These are phyloP conservation scores for Ramaria sp. DNA, from an alignment of 768 basidiomycete species.

Conservation along the genomic window DNA sequence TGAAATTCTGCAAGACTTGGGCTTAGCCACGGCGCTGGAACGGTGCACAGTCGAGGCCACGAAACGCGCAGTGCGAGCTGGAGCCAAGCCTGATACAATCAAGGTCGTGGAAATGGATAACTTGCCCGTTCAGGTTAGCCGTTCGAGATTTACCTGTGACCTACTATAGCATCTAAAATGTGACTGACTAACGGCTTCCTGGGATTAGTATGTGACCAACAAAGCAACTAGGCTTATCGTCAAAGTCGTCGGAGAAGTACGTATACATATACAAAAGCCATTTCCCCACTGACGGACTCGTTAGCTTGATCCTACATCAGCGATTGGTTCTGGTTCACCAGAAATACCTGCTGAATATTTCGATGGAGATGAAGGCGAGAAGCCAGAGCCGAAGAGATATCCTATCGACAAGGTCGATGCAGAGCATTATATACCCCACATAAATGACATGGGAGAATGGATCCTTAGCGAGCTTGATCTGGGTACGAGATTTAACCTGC, in stretches of 20 bases:
- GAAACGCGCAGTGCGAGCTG: constrained; percentile 32
- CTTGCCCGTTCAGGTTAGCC: constrained; percentile 37
- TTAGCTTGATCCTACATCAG: constrained; percentile 10
- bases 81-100: constrained; percentile 32
- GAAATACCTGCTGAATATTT: neutral
- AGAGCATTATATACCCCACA: constrained; percentile 26
- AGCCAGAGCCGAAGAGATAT: neutral
- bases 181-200: neutral
- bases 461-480: constrained; percentile 34
- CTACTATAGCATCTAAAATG: neutral
- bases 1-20: constrained; percentile 21
- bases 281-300: constrained; percentile 9
- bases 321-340: neutral
- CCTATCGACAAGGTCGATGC: constrained; percentile 16
- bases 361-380: neutral
- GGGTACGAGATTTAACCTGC: neutral
- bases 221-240: constrained; percentile 45
- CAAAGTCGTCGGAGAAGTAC: constrained; percentile 47
- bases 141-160: neutral
- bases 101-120: constrained; percentile 44
- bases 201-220: constrained; percentile 35
- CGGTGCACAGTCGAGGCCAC: constrained; percentile 28
- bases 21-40: constrained; percentile 22
- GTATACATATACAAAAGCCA: constrained; percentile 11
- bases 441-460: constrained; percentile 31